Conservation (phyloP, 1,139 yeast species). For the Yamadazyma dushanensis region DNA sequence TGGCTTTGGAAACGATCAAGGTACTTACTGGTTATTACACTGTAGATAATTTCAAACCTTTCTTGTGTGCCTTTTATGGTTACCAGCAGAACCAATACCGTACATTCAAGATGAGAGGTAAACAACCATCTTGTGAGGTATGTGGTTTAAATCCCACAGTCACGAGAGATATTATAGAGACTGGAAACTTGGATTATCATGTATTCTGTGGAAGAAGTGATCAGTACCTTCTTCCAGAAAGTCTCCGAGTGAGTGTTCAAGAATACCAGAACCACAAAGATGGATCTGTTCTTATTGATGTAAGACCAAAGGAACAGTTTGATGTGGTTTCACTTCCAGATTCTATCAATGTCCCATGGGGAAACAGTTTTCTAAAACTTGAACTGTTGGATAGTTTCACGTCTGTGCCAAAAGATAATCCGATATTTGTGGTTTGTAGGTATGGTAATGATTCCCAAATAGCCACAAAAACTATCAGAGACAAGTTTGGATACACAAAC, state of each 20-base stretch:
- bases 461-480: conserved; percentile 60
- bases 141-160: conserved; percentile 61
- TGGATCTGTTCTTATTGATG: conserved; percentile 57
- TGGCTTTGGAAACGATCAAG: conserved; percentile 87
- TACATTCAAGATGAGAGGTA: conserved; percentile 76
- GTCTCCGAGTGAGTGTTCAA: conserved; percentile 49
- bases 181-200: conserved; percentile 57
- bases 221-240: conserved; percentile 41
- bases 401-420: conserved; percentile 26
- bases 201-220: conserved; percentile 68
- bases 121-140: conserved; percentile 58
- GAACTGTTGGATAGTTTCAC: conserved; percentile 23
- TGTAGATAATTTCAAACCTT: conserved; percentile 58
- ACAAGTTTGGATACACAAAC: conserved; percentile 45
- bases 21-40: conserved; percentile 61
- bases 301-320: conserved; percentile 78
- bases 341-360: conserved; percentile 66
- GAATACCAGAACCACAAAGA: conserved; percentile 30
- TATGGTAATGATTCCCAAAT: conserved; percentile 90
- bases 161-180: conserved; percentile 43
- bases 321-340: conserved; percentile 60
- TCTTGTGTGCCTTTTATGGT: conserved; percentile 69
- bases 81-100: conserved; percentile 71
- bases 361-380: conserved; percentile 39
- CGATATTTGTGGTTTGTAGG: conserved; percentile 65